These are phyloP conservation scores for Noccaea bulbosa DNA, from an alignment of 345 rosid genomes.

Conservation along the genomic window DNA sequence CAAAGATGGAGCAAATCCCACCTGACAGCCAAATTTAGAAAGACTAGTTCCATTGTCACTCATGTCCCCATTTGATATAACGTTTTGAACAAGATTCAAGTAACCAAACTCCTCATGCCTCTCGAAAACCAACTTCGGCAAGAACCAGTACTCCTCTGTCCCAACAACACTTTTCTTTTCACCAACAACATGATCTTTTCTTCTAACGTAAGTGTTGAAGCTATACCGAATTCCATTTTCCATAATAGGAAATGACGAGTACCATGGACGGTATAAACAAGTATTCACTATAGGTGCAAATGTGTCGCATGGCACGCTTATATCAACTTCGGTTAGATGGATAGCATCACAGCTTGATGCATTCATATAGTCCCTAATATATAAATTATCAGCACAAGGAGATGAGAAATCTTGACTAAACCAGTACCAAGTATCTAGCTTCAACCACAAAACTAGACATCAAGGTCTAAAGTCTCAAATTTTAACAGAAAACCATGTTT, in stretches of 20 bases:
- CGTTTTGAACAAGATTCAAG: conserved; percentile 66
- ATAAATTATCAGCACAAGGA: too few species aligned
- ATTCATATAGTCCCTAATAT: conserved; percentile 65
- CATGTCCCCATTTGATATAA: conserved; percentile 62
- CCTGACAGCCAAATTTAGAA: conserved; percentile 93
- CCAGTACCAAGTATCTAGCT: too few species aligned
- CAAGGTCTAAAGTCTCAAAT: conserved; percentile 8
- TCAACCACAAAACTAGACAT: conserved; percentile 1
- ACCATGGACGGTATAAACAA: conserved; percentile 75
- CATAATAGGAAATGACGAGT: conserved; percentile 68
- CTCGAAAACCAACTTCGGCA: conserved; percentile 76
- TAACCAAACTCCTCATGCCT: conserved; percentile 79
- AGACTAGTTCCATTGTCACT: conserved; percentile 60
- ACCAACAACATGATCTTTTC: conserved; percentile 47
- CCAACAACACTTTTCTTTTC: too few species aligned
- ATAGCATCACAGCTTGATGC: conserved; percentile 83
- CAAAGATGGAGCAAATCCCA: conserved; percentile 27
- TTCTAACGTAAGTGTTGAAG: conserved; percentile 76
- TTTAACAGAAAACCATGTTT: background rate
- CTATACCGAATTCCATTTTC: conserved; percentile 70
- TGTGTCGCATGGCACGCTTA: conserved; percentile 74
- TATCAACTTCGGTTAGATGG: conserved; percentile 82
- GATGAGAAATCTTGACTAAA: too few species aligned
- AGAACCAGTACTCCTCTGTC: conserved; percentile 55
- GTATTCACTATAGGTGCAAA: conserved; percentile 72